These are phyloP conservation scores for Annulohypoxylon moriforme DNA, from an alignment of 495 filamentous ascomycete genomes.

Conservation along the genomic window DNA sequence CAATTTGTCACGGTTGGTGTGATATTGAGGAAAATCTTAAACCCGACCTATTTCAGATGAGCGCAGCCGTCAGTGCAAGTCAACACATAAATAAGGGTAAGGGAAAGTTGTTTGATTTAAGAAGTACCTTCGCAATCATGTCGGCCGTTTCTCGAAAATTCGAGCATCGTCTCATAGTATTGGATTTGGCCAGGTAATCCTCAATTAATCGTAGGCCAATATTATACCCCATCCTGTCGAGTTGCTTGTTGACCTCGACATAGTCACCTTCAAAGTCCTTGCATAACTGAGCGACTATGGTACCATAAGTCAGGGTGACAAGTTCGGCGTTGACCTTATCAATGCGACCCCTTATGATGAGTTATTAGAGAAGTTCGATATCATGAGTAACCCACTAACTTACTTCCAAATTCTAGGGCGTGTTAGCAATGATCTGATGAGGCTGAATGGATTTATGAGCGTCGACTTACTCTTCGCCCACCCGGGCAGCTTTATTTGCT, in stretches of 20 bases:
- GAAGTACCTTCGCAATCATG: conserved; percentile 87
- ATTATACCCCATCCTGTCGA: conserved; percentile 99
- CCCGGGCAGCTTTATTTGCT: conserved; percentile 86
- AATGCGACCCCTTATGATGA: conserved; percentile 66
- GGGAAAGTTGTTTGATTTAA: conserved; percentile 12
- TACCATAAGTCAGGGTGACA: conserved; percentile 96
- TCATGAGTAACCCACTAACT: conserved; percentile 53
- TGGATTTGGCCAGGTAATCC: conserved; percentile 95
- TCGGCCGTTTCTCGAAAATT: conserved; percentile 97
- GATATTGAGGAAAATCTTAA: conserved; percentile 99
- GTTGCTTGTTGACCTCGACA: conserved; percentile 91
- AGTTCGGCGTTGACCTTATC: conserved; percentile 88
- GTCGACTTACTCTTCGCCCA: conserved; percentile 93
- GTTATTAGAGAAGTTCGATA: conserved; percentile 21
- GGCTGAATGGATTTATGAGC: neutral
- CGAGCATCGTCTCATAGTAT: conserved; percentile 80
- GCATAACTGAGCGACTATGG: conserved; percentile 95
- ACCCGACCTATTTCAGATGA: conserved; percentile 75
- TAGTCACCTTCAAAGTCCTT: conserved; percentile 96
- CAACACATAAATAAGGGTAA: neutral
- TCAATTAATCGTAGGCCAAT: conserved; percentile 97
- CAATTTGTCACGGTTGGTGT: conserved; percentile 96
- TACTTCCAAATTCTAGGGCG: conserved; percentile 92
- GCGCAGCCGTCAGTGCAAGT: conserved; percentile 6
- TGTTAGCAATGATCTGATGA: conserved; percentile 42